Conservation (phyloP, 306 rosid genomes). For the Phaseolus lunatus region DNA sequence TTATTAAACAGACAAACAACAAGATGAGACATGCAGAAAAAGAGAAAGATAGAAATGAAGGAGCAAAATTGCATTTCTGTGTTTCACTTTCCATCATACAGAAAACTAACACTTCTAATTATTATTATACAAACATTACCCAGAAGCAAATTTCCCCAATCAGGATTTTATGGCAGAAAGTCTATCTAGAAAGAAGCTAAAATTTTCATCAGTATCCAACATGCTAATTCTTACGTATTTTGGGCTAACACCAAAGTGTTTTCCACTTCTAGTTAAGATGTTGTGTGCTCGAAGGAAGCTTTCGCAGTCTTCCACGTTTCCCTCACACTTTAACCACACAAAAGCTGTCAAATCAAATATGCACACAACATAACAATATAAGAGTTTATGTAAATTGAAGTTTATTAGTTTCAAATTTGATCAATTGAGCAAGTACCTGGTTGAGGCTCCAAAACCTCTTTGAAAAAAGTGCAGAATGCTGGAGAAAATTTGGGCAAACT, state of each 20-base stretch:
- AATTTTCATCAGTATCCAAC: conserved; percentile 59
- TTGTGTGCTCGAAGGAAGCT: conserved; percentile 51
- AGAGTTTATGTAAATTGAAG: background rate
- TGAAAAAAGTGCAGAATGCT: conserved; percentile 68
- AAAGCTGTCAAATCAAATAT: conserved; percentile 52
- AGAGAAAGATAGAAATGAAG: too few relatives aligned
- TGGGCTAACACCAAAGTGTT: conserved; percentile 58
- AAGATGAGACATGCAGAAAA: too few relatives aligned
- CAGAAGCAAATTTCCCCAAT: background rate
- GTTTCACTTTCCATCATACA: conserved; percentile 3
- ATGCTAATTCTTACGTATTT: conserved; percentile 60
- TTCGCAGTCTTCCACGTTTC: conserved; percentile 58
- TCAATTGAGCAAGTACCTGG: conserved; percentile 61
- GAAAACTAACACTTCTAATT: background rate
- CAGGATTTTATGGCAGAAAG: conserved; percentile 37
- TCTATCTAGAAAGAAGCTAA: conserved; percentile 48
- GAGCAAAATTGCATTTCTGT: conserved; percentile 16
- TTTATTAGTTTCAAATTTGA: background rate
- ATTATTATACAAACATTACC: background rate
- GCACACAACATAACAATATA: background rate
- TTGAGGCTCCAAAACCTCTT: conserved; percentile 59
- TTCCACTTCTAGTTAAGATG: conserved; percentile 61
- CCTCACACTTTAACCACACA: conserved; percentile 63
- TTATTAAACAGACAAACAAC: too few relatives aligned
- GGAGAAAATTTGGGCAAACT: conserved; percentile 70